Evolutionary conservation across 2,329 filamentous ascomycete genomes (phyloP).

Genomic region (Pseudogymnoascus sp.): DNA sequence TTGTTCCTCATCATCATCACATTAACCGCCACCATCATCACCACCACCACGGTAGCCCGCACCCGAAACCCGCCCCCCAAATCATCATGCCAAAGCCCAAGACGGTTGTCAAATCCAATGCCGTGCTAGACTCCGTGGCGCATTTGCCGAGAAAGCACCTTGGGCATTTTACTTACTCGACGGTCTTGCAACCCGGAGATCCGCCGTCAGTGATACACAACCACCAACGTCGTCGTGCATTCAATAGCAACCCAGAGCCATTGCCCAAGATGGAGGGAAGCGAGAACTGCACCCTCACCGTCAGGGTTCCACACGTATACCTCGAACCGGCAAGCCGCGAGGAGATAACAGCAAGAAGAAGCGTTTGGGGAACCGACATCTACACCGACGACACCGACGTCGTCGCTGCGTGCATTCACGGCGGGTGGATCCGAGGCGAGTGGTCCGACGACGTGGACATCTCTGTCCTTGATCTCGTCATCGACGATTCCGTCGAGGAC

Average conservation of each 20-base stretch:
- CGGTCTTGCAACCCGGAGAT: conserved; percentile 52
- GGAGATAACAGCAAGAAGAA: conserved; percentile 73
- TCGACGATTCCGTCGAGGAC: conserved; percentile 32
- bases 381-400: conserved; percentile 96
- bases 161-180: conserved; percentile 76
- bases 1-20: conserved; percentile 27
- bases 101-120: conserved; percentile 60
- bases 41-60: conserved; percentile 31
- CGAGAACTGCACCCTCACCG: conserved; percentile 80
- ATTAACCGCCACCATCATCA: conserved; percentile 36
- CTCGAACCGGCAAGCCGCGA: conserved; percentile 65
- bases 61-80: conserved; percentile 22
- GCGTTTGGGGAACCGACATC: conserved; percentile 87
- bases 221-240: conserved; percentile 44
- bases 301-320: conserved; percentile 78
- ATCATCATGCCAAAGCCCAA: conserved; percentile 53
- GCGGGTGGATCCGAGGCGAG: conserved; percentile 84
- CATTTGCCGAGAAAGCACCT: conserved; percentile 71
- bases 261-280: conserved; percentile 67
- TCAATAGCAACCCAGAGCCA: conserved; percentile 58
- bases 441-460: conserved; percentile 75
- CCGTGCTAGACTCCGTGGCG: conserved; percentile 65
- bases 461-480: conserved; percentile 54
- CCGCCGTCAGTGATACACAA: conserved; percentile 16
- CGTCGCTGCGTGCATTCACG: conserved; percentile 86